phyloP scores from a whole-genome alignment of 108 stramenopile species.

The Cylindrotheca fusiformis region DNA sequence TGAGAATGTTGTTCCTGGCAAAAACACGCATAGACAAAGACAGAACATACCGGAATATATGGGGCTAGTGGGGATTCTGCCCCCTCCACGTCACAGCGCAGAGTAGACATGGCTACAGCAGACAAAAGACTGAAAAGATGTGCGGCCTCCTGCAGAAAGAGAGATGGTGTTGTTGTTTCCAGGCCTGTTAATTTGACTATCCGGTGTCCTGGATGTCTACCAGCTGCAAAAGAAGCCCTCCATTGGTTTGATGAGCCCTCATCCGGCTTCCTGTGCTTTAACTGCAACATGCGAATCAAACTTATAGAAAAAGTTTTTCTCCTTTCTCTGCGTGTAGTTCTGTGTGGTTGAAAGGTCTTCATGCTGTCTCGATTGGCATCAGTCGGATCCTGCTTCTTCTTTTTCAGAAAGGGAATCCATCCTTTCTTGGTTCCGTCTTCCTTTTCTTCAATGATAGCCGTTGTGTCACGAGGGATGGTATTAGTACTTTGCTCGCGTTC shows the following conservation, averaged over 20 bases:
- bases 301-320: not conserved
- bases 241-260: not conserved
- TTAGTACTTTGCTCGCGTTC: not conserved
- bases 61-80: conserved; percentile 50
- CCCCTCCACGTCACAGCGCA: conserved; percentile 62
- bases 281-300: not conserved
- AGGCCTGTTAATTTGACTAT: not conserved
- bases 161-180: conserved; percentile 25
- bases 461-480: not conserved
- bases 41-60: conserved; percentile 50
- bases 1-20: too few species aligned
- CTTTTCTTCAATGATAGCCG: not conserved
- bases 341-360: not conserved
- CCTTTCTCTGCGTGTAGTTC: not conserved
- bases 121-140: conserved; percentile 58
- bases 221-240: not conserved
- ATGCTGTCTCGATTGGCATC: not conserved
- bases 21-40: conserved; percentile 28
- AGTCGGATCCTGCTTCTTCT: not conserved
- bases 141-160: conserved; percentile 69
- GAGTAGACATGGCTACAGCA: conserved; percentile 66
- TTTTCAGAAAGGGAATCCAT: not conserved
- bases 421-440: not conserved
- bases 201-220: not conserved
- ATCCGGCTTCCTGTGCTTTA: not conserved